Evolutionary conservation across 306 rosid genomes (phyloP), one percentile per base, ranked within the genome.

Genomic region (Astragalus glycyphyllos): DNA sequence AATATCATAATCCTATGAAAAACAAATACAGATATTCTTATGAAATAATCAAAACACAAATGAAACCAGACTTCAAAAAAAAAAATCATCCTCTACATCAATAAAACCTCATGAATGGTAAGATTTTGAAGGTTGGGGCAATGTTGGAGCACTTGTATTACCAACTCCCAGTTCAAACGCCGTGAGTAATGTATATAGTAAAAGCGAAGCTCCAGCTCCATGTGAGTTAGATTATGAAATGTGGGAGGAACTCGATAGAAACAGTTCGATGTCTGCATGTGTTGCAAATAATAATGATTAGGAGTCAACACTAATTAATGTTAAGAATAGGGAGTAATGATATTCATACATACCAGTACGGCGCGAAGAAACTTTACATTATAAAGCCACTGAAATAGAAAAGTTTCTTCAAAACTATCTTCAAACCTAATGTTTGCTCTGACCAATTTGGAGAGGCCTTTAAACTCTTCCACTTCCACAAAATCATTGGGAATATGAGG

Each of bases 71-170:
- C 17, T 13, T 48, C 12, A 1, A 12, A 41, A 5, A 11, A n/a
- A 44, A 23, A 2, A 23, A 17, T 4, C 1, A 12, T 0, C 23
- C 4, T 2, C 1, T 1, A 20, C 1, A 11, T 20, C 5, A 63
- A 7, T 2, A 16, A 9, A 17, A 73, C 70, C 51, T 51, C 7
- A 0, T 40, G 4, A 1, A 51, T 3, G 1, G 4, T 23, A n/a
- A 73, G 53, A 26, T 2, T 23, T 62, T 38, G 45, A 8, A 62
- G 53, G 11, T 50, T 73, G 2, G 51, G 54, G 40, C 63, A 37
- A 6, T 8, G 13, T 0, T 13, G 4, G 6, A 73, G 78, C 13
- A 59, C 8, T 6, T 31, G 8, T 29, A 16, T 8, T 4, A 71
- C 1, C 44, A 8, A n/a, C 8, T 42, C 3, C 57, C 45, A 57